Evolutionary conservation across 108 stramenopile species (phyloP), one percentile per base, ranked within the genome.

Genomic region (Parietichytrium sp.): DNA sequence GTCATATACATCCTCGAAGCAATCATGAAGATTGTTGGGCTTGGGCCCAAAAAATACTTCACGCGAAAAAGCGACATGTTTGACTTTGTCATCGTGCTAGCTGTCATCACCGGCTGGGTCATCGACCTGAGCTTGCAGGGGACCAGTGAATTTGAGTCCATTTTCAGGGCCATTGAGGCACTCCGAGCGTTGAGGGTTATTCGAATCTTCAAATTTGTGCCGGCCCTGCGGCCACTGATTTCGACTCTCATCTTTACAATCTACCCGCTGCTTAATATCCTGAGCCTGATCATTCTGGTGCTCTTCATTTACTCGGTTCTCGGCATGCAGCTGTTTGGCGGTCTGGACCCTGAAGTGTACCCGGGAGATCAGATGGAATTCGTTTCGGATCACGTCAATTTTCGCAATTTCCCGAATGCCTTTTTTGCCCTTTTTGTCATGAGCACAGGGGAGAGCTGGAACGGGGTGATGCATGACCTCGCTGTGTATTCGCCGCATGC

Each of bases 31-130:
- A 51, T 83, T 18, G 25, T 78, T 31, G 87, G 77, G 36, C 31
- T 88, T 23, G 83, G 89, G 18, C 25, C 30, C 1, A 7, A 53
- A 30, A 45, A 38, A 29, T 90, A 90, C 85, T 89, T 89, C 82
- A 50, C 25, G n/a, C 51, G 53, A 38, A 45, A 54, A 29, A 87
- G 87, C 87, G 89, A 90, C 54, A 38, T 78, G 16, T 90, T 90
- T 52, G 90, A 90, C 55, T 82, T 88, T 38, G 52, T 83, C 80
- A 84, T 90, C 48, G 90, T 90, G 16, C 27, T 88, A 20, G 81
- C 80, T 50, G 80, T 85, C 30, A 45, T 82, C 52, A 33, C 86
- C n/a, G 84, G 82, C 47, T 36, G 86, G 53, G 50, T 45, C 29
- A 25, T 48, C 16, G 42, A 27, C 23, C n/a, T 78, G 23, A 53